These are phyloP conservation scores for Didymella sp. DNA, from an alignment of 2,329 filamentous ascomycete genomes.

Conservation along the genomic window DNA sequence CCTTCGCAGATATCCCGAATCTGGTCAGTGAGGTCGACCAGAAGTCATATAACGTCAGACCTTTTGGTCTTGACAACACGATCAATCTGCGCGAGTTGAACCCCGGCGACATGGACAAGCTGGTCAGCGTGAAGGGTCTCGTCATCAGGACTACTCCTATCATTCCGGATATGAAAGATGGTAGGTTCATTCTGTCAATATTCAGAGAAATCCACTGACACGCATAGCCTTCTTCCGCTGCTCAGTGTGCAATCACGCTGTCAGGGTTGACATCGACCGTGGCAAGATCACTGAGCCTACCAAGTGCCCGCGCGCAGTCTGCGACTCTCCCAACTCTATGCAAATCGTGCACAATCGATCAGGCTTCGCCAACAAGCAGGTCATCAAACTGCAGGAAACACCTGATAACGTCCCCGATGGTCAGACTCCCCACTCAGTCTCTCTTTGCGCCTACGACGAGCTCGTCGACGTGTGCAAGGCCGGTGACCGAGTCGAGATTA, in stretches of 20 bases:
- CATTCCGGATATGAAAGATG: slow-evolving; percentile 97
- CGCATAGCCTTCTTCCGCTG: slow-evolving; percentile 89
- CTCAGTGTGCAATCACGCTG: slow-evolving; percentile 87
- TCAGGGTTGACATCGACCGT: slow-evolving; percentile 89
- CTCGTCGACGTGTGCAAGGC: slow-evolving; percentile 98
- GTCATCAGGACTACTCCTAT: slow-evolving; percentile 96
- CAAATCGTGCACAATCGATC: slow-evolving; percentile 97
- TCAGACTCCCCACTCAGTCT: slow-evolving; percentile 96
- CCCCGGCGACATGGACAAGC: slow-evolving; percentile 94
- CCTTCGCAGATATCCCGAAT: slow-evolving; percentile 67
- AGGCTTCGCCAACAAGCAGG: slow-evolving; percentile 94
- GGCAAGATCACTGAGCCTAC: slow-evolving; percentile 97
- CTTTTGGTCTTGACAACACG: slow-evolving; percentile 84
- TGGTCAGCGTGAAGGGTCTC: slow-evolving; percentile 92
- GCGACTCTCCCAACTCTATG: slow-evolving; percentile 91
- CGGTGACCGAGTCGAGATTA: slow-evolving; percentile 93
- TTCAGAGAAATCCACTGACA: slow-evolving; percentile 20
- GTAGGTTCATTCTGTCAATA: slow-evolving; percentile 40
- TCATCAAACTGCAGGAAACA: slow-evolving; percentile 98
- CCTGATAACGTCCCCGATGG: slow-evolving; percentile 93
- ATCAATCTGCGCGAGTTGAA: slow-evolving; percentile 95
- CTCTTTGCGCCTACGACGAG: slow-evolving; percentile 94
- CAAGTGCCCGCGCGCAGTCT: slow-evolving; percentile 81
- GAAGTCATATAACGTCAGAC: slow-evolving; percentile 82
- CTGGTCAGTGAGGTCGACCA: slow-evolving; percentile 77